Conservation (phyloP, 148 eudicot genomes). For the Silene uniflora region DNA sequence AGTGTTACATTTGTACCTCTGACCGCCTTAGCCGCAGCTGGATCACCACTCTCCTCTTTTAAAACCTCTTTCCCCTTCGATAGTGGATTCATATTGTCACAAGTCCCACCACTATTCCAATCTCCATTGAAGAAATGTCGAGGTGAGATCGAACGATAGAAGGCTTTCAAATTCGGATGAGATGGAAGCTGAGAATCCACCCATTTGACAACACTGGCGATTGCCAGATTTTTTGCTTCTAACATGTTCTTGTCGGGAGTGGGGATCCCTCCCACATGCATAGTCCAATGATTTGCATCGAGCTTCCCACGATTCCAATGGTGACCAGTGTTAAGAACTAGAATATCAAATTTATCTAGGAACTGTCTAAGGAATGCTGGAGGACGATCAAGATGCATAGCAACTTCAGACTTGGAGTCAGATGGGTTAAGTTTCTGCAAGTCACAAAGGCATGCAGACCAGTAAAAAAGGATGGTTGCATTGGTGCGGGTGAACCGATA, state of each 20-base stretch:
- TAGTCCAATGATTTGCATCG: constrained; percentile 50
- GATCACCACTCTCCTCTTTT: constrained; percentile 46
- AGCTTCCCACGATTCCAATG: constrained; percentile 87
- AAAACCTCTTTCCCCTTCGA: constrained; percentile 48
- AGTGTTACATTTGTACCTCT: constrained; percentile 50
- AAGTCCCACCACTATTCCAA: constrained; percentile 82
- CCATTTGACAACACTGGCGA: constrained; percentile 55
- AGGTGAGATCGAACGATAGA: constrained; percentile 65
- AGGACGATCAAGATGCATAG: constrained; percentile 80
- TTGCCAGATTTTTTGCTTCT: constrained; percentile 53
- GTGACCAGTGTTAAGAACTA: constrained; percentile 78
- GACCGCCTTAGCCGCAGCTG: constrained; percentile 44
- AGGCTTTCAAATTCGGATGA: constrained; percentile 55
- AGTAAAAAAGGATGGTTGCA: constrained; percentile 86
- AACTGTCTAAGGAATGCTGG: constrained; percentile 50
- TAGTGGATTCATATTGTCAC: constrained; percentile 60
- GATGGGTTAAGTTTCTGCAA: constrained; percentile 47
- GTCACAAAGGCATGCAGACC: constrained; percentile 91
- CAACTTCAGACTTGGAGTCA: constrained; percentile 37
- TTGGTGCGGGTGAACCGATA: constrained; percentile 68
- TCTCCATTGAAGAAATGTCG: constrained; percentile 82
- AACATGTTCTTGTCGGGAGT: constrained; percentile 39
- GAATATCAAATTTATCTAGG: constrained; percentile 45
- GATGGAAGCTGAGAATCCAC: constrained; percentile 55
- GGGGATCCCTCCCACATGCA: constrained; percentile 52